Percentiles rank a stretch among this genome's conserved stretches.
phyloP scores from a whole-genome alignment of 2,329 filamentous ascomycete genomes.

The Botrytis elliptica region DNA sequence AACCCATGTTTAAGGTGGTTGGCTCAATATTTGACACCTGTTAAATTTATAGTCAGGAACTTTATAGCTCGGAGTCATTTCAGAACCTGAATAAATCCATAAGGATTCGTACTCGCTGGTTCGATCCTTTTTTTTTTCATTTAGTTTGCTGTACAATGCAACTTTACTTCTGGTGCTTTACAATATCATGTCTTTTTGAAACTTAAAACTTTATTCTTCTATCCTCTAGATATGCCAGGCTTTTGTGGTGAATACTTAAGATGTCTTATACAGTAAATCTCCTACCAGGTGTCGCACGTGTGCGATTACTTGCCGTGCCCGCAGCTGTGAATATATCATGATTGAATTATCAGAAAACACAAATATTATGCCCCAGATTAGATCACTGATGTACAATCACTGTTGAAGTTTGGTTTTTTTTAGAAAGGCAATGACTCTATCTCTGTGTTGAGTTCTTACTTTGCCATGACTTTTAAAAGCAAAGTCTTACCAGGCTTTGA shows the following conservation, averaged over 20 bases:
- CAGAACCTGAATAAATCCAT: background rate
- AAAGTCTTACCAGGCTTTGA: background rate
- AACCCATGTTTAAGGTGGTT: background rate
- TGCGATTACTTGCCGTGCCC: accelerated
- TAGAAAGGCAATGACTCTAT: background rate
- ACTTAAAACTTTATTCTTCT: background rate
- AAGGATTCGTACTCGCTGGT: background rate
- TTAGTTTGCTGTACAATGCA: background rate
- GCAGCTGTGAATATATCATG: background rate
- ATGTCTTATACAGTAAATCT: background rate
- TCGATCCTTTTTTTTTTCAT: too few species aligned
- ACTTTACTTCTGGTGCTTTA: background rate
- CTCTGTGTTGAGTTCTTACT: too few species aligned
- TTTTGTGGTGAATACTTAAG: background rate
- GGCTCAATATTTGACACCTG: background rate
- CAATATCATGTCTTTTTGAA: background rate
- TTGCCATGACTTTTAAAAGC: background rate
- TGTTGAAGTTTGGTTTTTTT: background rate
- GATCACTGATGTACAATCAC: background rate
- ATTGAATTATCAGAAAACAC: background rate
- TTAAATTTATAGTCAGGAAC: background rate
- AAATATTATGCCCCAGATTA: too few species aligned
- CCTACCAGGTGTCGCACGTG: background rate
- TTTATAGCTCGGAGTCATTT: background rate
- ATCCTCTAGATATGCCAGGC: background rate